phyloP scores from a whole-genome alignment of 139 green algal species.

The Nannochloris sp. region DNA sequence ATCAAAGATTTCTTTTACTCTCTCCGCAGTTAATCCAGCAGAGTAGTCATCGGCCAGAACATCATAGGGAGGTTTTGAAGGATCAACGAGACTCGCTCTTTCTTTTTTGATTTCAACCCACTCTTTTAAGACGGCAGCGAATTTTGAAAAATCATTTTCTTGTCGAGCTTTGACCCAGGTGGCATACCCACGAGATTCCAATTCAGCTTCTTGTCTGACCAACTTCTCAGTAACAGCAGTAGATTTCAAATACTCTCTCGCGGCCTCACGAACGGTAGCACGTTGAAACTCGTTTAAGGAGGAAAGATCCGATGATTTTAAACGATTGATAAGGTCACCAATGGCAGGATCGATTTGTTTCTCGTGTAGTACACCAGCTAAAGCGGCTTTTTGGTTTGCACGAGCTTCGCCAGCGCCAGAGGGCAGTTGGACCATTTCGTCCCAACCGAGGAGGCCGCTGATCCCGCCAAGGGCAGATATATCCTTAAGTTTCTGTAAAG shows the following conservation, averaged over 20 bases:
- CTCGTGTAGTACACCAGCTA: constrained; percentile 76
- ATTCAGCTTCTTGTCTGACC: constrained; percentile 52
- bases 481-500: constrained; percentile 69
- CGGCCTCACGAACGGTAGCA: constrained; percentile 39
- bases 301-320: constrained; percentile 20
- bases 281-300: background rate
- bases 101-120: constrained; percentile 63
- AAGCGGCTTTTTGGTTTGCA: constrained; percentile 59
- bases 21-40: constrained; percentile 61
- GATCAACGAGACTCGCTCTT: constrained; percentile 31
- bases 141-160: constrained; percentile 62
- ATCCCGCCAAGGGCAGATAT: constrained; percentile 54
- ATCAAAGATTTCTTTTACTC: constrained; percentile 78
- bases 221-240: constrained; percentile 65
- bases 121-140: constrained; percentile 74
- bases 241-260: constrained; percentile 22
- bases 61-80: constrained; percentile 51
- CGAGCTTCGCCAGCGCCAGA: constrained; percentile 37
- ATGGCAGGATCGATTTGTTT: constrained; percentile 49
- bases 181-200: constrained; percentile 69
- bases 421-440: constrained; percentile 69
- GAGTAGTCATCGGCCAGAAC: constrained; percentile 84
- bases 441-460: constrained; percentile 43
- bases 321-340: constrained; percentile 38
- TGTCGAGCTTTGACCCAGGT: constrained; percentile 72